Evolutionary conservation across 2,329 filamentous ascomycete species (phyloP).

Genomic region (Madurella fahalii): DNA sequence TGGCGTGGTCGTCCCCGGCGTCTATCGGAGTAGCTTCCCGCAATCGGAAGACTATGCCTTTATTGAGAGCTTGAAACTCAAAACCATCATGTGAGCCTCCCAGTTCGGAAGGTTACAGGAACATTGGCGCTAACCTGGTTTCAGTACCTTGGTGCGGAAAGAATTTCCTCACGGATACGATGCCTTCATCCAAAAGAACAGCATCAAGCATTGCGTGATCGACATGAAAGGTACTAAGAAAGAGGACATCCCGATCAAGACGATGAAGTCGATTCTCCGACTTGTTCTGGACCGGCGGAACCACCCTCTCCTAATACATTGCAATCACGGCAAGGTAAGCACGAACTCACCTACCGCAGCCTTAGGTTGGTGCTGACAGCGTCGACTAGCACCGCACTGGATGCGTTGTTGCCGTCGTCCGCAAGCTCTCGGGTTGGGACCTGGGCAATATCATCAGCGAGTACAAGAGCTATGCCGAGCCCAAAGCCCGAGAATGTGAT

Average conservation of each 20-base stretch:
- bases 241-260: slow-evolving; percentile 59
- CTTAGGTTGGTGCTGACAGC: background rate
- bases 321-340: slow-evolving; percentile 79
- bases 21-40: slow-evolving; percentile 83
- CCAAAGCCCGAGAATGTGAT: slow-evolving; percentile 58
- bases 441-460: slow-evolving; percentile 62
- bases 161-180: slow-evolving; percentile 52
- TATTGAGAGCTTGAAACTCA: slow-evolving; percentile 63
- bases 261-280: slow-evolving; percentile 67
- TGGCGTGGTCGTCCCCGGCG: slow-evolving; percentile 65
- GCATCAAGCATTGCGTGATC: slow-evolving; percentile 70
- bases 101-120: background rate
- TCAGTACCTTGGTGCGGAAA: slow-evolving; percentile 60
- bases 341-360: background rate
- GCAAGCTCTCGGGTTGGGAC: slow-evolving; percentile 68
- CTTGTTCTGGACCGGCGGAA: slow-evolving; percentile 69
- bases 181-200: slow-evolving; percentile 60
- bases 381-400: slow-evolving; percentile 71
- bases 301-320: slow-evolving; percentile 81
- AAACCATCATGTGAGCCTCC: slow-evolving; percentile 68
- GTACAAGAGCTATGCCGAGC: slow-evolving; percentile 63
- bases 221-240: slow-evolving; percentile 88
- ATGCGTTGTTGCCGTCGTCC: slow-evolving; percentile 77
- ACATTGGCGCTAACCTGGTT: slow-evolving; percentile 12
- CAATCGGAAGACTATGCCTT: slow-evolving; percentile 65